Percentiles rank a stretch among this genome's conserved stretches.
Evolutionary conservation across 129 eudicot genomes (phyloP).

Genomic region (Solidago caesia): DNA sequence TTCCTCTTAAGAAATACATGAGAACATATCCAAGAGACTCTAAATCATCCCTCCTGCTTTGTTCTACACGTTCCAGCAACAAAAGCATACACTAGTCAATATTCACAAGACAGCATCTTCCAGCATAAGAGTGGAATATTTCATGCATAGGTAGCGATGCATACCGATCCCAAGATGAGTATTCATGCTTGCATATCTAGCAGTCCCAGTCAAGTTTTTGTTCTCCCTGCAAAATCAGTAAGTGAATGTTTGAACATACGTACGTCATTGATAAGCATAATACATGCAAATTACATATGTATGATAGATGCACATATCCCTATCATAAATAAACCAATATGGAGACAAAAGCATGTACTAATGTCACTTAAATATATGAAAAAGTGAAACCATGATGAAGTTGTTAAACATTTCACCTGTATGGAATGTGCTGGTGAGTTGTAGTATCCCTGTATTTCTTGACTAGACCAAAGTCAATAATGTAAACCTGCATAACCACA

Average conservation of each 20-base stretch:
- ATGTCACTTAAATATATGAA: background rate
- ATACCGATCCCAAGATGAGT: slow-evolving; percentile 93
- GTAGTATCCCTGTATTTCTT: slow-evolving; percentile 82
- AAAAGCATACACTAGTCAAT: slow-evolving; percentile 8
- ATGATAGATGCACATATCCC: background rate
- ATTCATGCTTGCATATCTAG: slow-evolving; percentile 93
- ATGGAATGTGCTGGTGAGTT: slow-evolving; percentile 93
- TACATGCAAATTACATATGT: background rate
- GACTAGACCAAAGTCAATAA: slow-evolving; percentile 89
- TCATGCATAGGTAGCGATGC: slow-evolving; percentile 13
- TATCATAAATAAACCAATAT: background rate
- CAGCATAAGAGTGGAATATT: background rate
- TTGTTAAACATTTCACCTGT: slow-evolving; percentile 50
- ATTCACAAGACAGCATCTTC: slow-evolving; percentile 12
- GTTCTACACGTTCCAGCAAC: slow-evolving; percentile 47
- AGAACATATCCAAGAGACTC: slow-evolving; percentile 93
- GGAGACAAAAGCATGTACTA: background rate
- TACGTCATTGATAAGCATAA: background rate
- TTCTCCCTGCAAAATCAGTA: slow-evolving; percentile 62
- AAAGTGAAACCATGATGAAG: background rate
- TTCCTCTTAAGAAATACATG: slow-evolving; percentile 91
- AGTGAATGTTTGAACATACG: background rate
- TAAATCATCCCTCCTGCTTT: slow-evolving; percentile 93
- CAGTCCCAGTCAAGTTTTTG: slow-evolving; percentile 94
- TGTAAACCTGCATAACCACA: slow-evolving; percentile 58